Conservation (phyloP, 2,329 filamentous ascomycete species). For the Macrophomina phaseolina region DNA sequence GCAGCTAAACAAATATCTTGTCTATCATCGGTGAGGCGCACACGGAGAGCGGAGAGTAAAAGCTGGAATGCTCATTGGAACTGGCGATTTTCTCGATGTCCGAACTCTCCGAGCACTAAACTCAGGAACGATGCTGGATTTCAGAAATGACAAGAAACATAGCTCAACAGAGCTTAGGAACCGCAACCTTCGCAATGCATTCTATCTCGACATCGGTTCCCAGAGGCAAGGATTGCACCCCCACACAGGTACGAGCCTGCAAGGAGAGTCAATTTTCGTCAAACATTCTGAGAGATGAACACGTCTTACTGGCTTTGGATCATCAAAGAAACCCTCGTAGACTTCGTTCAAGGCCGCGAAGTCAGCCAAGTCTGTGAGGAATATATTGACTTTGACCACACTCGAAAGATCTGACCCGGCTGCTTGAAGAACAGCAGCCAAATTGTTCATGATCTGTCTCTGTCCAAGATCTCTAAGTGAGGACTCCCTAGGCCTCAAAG, state of each 20-base stretch:
- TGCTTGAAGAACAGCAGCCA: constrained; percentile 31
- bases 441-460: constrained; percentile 1
- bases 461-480: neutral
- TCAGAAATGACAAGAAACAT: neutral
- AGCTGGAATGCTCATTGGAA: no score
- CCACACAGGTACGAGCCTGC: constrained; percentile 28
- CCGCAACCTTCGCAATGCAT: constrained; percentile 30
- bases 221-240: constrained; percentile 31
- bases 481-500: no score
- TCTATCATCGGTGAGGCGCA: no score
- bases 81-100: no score
- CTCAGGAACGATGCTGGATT: no score
- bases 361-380: constrained; percentile 37
- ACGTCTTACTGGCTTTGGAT: constrained; percentile 1
- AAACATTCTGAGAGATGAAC: neutral
- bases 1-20: no score
- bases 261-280: neutral
- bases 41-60: no score
- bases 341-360: constrained; percentile 39
- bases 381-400: constrained; percentile 41
- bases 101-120: no score
- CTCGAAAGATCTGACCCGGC: constrained; percentile 35
- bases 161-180: neutral
- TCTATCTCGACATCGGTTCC: constrained; percentile 37
- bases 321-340: constrained; percentile 32